Evolutionary conservation across 306 rosid species (phyloP).

Genomic region (Benincasa hispida): DNA sequence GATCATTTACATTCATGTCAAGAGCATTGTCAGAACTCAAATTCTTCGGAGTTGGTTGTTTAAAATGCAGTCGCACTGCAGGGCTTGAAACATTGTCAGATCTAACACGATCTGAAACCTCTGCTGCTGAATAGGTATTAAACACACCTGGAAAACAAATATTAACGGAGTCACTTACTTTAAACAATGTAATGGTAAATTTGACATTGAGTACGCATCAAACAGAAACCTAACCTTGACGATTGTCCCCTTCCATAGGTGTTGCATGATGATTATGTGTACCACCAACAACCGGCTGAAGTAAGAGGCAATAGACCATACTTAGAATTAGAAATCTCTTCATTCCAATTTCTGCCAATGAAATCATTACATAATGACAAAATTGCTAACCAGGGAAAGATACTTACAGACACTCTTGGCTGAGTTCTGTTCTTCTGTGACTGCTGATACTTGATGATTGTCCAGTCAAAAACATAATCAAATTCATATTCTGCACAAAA

Average conservation of each 20-base stretch:
- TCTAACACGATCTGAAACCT: slow-evolving; percentile 44
- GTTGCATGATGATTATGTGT: slow-evolving; percentile 40
- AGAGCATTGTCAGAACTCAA: slow-evolving; percentile 43
- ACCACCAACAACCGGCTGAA: slow-evolving; percentile 50
- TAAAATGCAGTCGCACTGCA: slow-evolving; percentile 62
- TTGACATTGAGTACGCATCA: background rate
- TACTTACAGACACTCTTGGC: slow-evolving; percentile 44
- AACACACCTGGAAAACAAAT: slow-evolving; percentile 19
- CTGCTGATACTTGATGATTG: slow-evolving; percentile 77
- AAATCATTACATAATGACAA: background rate
- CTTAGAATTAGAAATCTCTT: slow-evolving; percentile 9
- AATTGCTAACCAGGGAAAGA: slow-evolving; percentile 10
- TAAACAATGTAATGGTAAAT: background rate
- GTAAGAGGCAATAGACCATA: slow-evolving; percentile 16
- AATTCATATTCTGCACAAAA: slow-evolving; percentile 57
- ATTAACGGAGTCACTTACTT: background rate
- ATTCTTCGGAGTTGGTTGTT: slow-evolving; percentile 44
- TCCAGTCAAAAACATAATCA: slow-evolving; percentile 87
- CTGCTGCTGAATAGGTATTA: slow-evolving; percentile 31
- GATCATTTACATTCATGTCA: slow-evolving; percentile 53
- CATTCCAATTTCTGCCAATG: slow-evolving; percentile 8
- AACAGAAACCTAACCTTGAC: slow-evolving; percentile 40
- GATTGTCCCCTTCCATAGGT: slow-evolving; percentile 40
- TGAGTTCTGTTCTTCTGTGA: slow-evolving; percentile 60
- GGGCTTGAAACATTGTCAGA: slow-evolving; percentile 43